A percentile compares a stretch with the other conserved stretches of the same genome.
These are phyloP conservation scores for Stemphylium beticola DNA, from an alignment of 2,329 filamentous ascomycete genomes.

Conservation along the genomic window DNA sequence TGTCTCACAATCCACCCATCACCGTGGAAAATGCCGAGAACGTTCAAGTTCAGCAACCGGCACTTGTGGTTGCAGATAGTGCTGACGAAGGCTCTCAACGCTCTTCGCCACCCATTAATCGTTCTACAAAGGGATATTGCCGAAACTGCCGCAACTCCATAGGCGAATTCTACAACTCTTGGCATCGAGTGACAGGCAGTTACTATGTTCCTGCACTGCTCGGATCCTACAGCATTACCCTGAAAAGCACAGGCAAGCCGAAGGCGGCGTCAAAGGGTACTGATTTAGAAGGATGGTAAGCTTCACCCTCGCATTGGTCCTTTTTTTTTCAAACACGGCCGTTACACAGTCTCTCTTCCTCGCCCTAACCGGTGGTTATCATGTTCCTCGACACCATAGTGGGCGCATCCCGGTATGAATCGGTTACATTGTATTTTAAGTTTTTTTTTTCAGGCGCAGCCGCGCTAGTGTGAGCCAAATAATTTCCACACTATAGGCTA, in stretches of 20 bases:
- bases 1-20: slow-evolving; percentile 13
- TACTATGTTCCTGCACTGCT: slow-evolving; percentile 46
- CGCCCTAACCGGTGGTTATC: slow-evolving; percentile 31
- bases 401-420: slow-evolving; percentile 44
- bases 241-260: slow-evolving; percentile 32
- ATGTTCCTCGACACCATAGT: slow-evolving; percentile 37
- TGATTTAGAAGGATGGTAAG: slow-evolving; percentile 49
- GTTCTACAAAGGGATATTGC: slow-evolving; percentile 40
- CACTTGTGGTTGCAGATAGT: slow-evolving; percentile 16
- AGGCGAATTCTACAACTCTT: slow-evolving; percentile 49
- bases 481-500: slow-evolving; percentile 48
- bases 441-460: slow-evolving; percentile 40
- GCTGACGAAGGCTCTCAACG: slow-evolving; percentile 19
- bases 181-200: slow-evolving; percentile 41
- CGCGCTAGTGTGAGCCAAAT: slow-evolving; percentile 42
- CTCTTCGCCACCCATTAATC: slow-evolving; percentile 18
- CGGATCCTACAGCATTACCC: slow-evolving; percentile 41
- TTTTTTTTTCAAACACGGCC: not conserved
- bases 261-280: slow-evolving; percentile 39
- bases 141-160: slow-evolving; percentile 33
- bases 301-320: slow-evolving; percentile 24
- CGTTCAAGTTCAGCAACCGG: not conserved
- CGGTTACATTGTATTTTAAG: slow-evolving; percentile 40
- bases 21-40: slow-evolving; percentile 9
- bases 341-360: slow-evolving; percentile 38